Conservation (phyloP, 2,329 filamentous ascomycete species). For the Cytospora piceicola region DNA sequence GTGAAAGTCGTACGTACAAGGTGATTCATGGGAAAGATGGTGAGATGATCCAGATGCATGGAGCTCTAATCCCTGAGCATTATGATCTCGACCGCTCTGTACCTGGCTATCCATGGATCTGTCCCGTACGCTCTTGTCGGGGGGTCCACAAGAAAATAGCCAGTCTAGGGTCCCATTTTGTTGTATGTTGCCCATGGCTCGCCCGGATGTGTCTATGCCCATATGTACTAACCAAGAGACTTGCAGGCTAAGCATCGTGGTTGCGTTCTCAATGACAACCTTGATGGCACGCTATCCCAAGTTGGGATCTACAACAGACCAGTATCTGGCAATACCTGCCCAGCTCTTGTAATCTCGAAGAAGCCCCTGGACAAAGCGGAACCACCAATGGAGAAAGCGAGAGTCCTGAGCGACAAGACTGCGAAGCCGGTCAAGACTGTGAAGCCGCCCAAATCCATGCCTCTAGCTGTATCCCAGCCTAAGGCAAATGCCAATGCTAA, state of each 20-base stretch:
- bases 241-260: constrained; percentile 23
- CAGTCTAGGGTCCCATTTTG: constrained; percentile 34
- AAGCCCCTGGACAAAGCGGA: constrained; percentile 17
- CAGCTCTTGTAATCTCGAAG: constrained; percentile 17
- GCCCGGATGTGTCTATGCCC: not conserved
- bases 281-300: constrained; percentile 27
- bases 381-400: constrained; percentile 16
- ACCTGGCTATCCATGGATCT: constrained; percentile 34
- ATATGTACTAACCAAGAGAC: not conserved
- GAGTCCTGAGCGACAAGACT: not conserved
- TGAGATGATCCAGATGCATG: constrained; percentile 15
- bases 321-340: constrained; percentile 7
- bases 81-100: constrained; percentile 33
- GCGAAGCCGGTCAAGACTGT: not conserved
- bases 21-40: constrained; percentile 27
- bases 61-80: constrained; percentile 33
- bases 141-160: constrained; percentile 21
- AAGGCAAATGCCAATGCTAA: not conserved
- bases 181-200: constrained; percentile 3
- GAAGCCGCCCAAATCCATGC: not conserved
- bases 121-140: constrained; percentile 34
- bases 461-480: not conserved
- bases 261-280: constrained; percentile 28
- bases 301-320: constrained; percentile 20
- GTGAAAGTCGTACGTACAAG: constrained; percentile 24